phyloP scores from a whole-genome alignment of 2,329 filamentous ascomycete genomes.

The Paraphoma sp. region DNA sequence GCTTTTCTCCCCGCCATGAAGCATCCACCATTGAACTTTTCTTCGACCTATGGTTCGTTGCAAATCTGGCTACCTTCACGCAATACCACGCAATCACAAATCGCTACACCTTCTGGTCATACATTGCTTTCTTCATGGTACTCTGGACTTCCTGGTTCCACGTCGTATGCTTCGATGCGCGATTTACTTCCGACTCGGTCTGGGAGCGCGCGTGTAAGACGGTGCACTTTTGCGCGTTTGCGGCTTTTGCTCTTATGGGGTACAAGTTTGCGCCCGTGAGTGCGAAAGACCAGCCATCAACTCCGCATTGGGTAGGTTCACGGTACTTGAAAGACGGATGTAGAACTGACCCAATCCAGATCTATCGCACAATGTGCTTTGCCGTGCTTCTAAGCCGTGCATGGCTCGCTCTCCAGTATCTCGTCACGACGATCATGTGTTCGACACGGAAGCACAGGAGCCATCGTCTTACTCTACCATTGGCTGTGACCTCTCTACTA shows the following conservation, averaged over 20 bases:
- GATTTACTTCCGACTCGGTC: conserved; percentile 67
- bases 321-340: neutral
- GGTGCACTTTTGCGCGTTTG: conserved; percentile 65
- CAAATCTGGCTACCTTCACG: conserved; percentile 67
- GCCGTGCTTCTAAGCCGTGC: conserved; percentile 18
- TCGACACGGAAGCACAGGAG: neutral
- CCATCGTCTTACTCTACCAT: conserved; percentile 6
- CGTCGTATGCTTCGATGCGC: conserved; percentile 66
- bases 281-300: conserved; percentile 3
- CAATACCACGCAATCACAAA: conserved; percentile 60
- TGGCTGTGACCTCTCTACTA: conserved; percentile 4
- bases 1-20: conserved; percentile 26
- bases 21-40: conserved; percentile 30
- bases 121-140: conserved; percentile 60
- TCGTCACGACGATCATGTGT: conserved; percentile 4
- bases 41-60: conserved; percentile 44
- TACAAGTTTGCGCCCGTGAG: conserved; percentile 20
- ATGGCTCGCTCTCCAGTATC: conserved; percentile 16
- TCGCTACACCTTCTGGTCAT: conserved; percentile 33
- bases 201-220: conserved; percentile 65
- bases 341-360: neutral
- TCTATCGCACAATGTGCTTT: conserved; percentile 15
- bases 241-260: conserved; percentile 66
- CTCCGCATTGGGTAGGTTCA: conserved; percentile 5
- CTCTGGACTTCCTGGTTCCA: conserved; percentile 71